These are phyloP conservation scores for Wickerhamiella allomyrinae DNA, from an alignment of 805 yeast species.

Conservation along the genomic window DNA sequence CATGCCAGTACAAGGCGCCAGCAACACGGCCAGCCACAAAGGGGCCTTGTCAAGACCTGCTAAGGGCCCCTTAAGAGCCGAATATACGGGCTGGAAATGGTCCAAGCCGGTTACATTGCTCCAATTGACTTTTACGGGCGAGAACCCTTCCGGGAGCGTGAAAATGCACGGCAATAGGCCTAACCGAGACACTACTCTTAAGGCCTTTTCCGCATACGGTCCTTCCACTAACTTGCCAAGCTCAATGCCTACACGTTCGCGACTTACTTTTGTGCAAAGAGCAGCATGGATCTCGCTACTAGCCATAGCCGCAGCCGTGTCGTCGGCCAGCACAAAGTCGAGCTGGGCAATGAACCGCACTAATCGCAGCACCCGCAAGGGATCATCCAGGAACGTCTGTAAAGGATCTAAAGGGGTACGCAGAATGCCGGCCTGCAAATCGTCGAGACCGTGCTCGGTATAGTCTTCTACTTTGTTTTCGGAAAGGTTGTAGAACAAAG, in stretches of 20 bases:
- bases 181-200: conserved; percentile 41
- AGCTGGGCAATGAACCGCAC: conserved; percentile 77
- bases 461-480: conserved; percentile 66
- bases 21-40: conserved; percentile 36
- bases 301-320: conserved; percentile 49
- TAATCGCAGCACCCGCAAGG: conserved; percentile 72
- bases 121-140: conserved; percentile 7
- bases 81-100: neutral
- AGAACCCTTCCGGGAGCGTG: conserved; percentile 15
- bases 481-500: conserved; percentile 72
- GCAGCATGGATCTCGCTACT: conserved; percentile 41
- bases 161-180: conserved; percentile 48
- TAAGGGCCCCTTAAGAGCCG: neutral
- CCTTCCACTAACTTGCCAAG: conserved; percentile 63
- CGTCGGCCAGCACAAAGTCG: conserved; percentile 46
- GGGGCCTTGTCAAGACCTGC: conserved; percentile 5
- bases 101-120: neutral
- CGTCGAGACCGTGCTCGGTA: conserved; percentile 62
- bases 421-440: conserved; percentile 52
- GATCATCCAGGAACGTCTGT: conserved; percentile 86
- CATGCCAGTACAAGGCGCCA: conserved; percentile 36
- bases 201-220: conserved; percentile 46
- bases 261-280: conserved; percentile 59
- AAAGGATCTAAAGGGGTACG: conserved; percentile 80
- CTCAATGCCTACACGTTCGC: conserved; percentile 84